Base-by-base conservation (phyloP, 2,329 filamentous ascomycete species). In the Claviceps humidiphila region DNA sequence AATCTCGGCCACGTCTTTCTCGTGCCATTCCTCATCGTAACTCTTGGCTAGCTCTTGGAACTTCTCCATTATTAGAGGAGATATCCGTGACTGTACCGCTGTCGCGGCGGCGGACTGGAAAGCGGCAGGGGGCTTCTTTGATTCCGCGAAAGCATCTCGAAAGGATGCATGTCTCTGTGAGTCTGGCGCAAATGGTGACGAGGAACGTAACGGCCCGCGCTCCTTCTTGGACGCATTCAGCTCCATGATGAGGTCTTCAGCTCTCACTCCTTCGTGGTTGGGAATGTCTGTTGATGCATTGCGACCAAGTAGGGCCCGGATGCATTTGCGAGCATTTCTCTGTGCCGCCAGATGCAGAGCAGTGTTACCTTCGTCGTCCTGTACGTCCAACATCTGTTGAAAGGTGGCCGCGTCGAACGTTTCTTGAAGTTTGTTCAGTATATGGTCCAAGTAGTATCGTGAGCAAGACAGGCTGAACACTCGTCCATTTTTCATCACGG, bases 401-500 rank as follows among this genome's bases (percentile, higher is more conserved):
- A 97, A 81, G 52, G 87, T 82, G 52, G 84, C 80, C 8, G 84
- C 84, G 5, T 88, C 81, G 58, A 87, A 81, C 1, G 82, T 81
- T 61, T 94, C 88, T 56, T 84, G 81, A 55, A 98, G 79, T 65
- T 85, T 89, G 67, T 94, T 91, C 52, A 97, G 75, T 56, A 97
- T 84, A 57, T 85, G 85, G 66, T 97, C 91, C 37, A 95, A 79
- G 68, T 98, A 98, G 66, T 97, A 97, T 38, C 89, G 80, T 37
- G 90, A 89, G 62, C 87, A 94, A 22, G 87, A 84, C 64, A 90
- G 89, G 67, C 91, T 95, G 55, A 86, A 87, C 5, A 78, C 71
- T 49, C 89, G 85, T 50, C 85, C 87, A 59, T 84, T 83, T 53
- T 91, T 95, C 60, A 91, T 91, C 51, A 87, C 85, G 17, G 90